phyloP scores from a whole-genome alignment of 192 early-diverging fungal species.

The Pilaira anomala region DNA sequence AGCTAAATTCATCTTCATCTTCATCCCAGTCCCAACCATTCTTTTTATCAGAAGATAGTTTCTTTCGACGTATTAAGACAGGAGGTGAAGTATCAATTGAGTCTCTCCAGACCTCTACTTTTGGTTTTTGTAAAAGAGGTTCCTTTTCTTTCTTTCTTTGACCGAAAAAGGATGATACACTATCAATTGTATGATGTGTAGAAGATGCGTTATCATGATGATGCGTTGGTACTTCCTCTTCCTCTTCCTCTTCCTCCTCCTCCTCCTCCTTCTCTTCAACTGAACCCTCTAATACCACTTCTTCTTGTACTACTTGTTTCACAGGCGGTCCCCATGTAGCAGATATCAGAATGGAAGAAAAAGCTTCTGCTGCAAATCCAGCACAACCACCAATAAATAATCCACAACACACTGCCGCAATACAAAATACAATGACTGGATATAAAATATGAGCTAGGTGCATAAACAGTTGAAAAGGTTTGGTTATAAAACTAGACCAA shows the following conservation, averaged over 20 bases:
- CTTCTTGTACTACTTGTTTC: not conserved
- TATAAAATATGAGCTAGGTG: slow-evolving; percentile 27
- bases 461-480: not conserved
- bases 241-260: not conserved
- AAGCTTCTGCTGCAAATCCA: slow-evolving; percentile 29
- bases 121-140: not conserved
- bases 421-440: slow-evolving; percentile 31
- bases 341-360: slow-evolving; percentile 23
- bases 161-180: not conserved
- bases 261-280: not conserved
- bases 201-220: not conserved
- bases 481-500: slow-evolving; percentile 3
- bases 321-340: slow-evolving; percentile 27
- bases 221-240: too few relatives aligned
- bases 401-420: slow-evolving; percentile 24
- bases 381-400: slow-evolving; percentile 34
- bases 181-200: not conserved
- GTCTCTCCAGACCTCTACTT: not conserved
- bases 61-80: slow-evolving; percentile 4
- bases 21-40: slow-evolving; percentile 16
- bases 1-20: not conserved
- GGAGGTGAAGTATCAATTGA: not conserved
- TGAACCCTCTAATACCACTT: not conserved
- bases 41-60: not conserved
- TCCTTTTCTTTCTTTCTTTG: not conserved